Base-by-base conservation (phyloP, 202 grass and related monocot genomes). In the Carex arenaria region DNA sequence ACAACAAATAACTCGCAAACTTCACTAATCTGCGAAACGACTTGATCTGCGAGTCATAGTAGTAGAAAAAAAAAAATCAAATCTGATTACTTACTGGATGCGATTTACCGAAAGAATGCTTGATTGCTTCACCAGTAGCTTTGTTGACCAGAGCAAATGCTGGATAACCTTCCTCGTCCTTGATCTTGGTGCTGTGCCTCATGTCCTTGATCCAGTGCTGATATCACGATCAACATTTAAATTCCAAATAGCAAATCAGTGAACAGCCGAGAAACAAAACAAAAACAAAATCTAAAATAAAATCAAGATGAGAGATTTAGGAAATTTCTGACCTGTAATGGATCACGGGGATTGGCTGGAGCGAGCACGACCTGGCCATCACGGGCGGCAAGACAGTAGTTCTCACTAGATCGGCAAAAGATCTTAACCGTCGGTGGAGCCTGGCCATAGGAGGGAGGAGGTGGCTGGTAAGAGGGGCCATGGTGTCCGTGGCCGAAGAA, bases 171-270 rank as follows among this genome's bases (percentile, higher is more conserved):
- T 97, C 89, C 83, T 97, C 91, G 87, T 97, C 94, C 91, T 94
- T 94, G 45, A 97, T 65, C 73, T 83, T 83, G 55, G 55, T 12
- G 71, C 91, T 89, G 80, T 89, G 89, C 43, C 85, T 87, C 91
- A 97, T 94, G 78, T 97, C 94, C 90, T 92, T 97, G 86, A 86
- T 94, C 91, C 91, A 97, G 84, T 97, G 94, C 94, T 95, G 79
- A 5, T 4, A 5, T 14, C 40, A 73, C 5, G 10, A 51, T 63
- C 10, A 14, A 67, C 3, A 43, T 45, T 43, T 20, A 11, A 20
- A 42, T 20, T 43, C 1, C 34, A 8, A 10, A 70, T 4, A 14
- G 8, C 6, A 43, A 45, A 70, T 45, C 67, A 70, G 36, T 43
- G 17, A 69, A 63, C 13, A 20, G 32, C 57, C 40, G 13, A 56